These are phyloP conservation scores for Lentinula boryana DNA, from an alignment of 768 basidiomycete species.

Conservation along the genomic window DNA sequence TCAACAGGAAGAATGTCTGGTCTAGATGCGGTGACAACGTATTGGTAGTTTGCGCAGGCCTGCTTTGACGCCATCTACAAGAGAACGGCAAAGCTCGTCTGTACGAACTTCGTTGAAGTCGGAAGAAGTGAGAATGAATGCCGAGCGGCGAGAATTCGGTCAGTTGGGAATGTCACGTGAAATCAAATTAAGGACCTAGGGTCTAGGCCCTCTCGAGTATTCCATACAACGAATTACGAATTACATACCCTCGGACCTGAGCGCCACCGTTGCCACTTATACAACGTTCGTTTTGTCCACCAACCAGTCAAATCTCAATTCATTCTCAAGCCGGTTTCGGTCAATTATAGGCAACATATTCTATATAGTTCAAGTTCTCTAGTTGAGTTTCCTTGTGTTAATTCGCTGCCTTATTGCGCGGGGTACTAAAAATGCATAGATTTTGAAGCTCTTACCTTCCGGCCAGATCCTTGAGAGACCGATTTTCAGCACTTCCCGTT, in stretches of 20 bases:
- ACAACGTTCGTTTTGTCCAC: neutral
- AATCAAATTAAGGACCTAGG: neutral
- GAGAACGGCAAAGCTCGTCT: slow-evolving; percentile 10
- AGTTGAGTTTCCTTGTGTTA: neutral
- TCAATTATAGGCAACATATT: neutral
- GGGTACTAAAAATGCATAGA: neutral
- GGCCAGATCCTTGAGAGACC: neutral
- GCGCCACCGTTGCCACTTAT: neutral
- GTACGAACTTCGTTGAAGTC: neutral
- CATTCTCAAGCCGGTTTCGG: neutral
- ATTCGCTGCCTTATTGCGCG: neutral
- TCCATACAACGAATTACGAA: neutral
- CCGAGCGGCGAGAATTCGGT: neutral
- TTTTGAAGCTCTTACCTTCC: neutral
- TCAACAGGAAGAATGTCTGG: slow-evolving; percentile 70
- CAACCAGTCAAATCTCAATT: neutral
- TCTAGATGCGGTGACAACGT: slow-evolving; percentile 59
- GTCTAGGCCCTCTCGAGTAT: neutral
- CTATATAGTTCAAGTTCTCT: neutral
- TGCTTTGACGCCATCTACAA: slow-evolving; percentile 59
- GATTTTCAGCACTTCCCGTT: neutral
- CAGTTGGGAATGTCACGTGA: neutral
- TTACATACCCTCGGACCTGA: neutral
- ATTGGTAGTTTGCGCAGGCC: slow-evolving; percentile 68
- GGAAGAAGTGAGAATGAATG: neutral